Evolutionary conservation across 129 eudicot genomes (phyloP), one percentile per base, ranked within the genome.

Genomic region (Escallonia herrerae): DNA sequence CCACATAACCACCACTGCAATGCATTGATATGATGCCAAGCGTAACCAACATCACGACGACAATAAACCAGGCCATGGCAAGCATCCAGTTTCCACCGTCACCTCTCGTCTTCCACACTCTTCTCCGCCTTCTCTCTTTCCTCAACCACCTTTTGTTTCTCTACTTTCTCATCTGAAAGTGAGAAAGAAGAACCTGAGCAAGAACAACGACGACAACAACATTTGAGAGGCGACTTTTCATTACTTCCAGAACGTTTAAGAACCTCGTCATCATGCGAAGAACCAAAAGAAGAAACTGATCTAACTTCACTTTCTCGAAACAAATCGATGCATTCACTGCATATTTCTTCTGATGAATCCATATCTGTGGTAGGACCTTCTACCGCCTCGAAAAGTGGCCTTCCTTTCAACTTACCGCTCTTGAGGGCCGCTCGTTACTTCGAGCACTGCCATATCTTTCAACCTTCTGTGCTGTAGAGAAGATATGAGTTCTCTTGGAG

Each of bases 401-500:
- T 72, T 45, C 76, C 87, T 68, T 40, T 76, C 14, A 85, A 62
- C 59, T 44, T 53, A 2, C 85, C 80, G 42, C 76, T 73, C 39
- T 51, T 74, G 56, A 75, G 60, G 8, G 72, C 80, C 14, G 51
- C 69, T 67, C 65, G 63, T 10, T 42, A 62, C 15, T 39, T 78
- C 84, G 62, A 63, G 55, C 4, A 58, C 64, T 3, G 71, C 72
- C 46, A 3, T 48, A 64, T 83, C 82, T n/a, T 65, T 66, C 8
- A 63, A 53, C 37, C 56, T 56, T 3, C 53, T 76, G 37, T 67
- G 42, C 63, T 81, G 84, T 38, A 81, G 71, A 37, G 69, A 52
- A 37, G 80, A 72, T 84, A 81, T 73, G 15, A 79, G 66, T 49
- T 47, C 63, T 60, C 64, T 69, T 0, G 91, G 91, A 43, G 84